Evolutionary conservation across 192 early-diverging fungal species (phyloP).

Genomic region (Phycomyces blakesleeanus): DNA sequence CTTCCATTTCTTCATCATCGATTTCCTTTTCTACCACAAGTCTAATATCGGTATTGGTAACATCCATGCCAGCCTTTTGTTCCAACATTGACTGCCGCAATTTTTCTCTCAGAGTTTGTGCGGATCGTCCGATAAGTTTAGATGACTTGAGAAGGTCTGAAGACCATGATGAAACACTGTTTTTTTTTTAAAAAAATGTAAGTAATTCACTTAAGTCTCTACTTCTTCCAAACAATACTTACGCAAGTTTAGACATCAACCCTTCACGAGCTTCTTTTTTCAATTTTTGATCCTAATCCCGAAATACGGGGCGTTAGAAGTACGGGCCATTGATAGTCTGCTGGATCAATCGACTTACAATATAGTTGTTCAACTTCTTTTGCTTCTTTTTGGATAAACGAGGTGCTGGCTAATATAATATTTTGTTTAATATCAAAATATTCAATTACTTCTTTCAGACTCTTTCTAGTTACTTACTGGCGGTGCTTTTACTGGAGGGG

Average conservation of each 20-base stretch:
- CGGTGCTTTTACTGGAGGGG: too few species aligned
- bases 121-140: constrained; percentile 56
- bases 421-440: too few species aligned
- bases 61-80: constrained; percentile 57
- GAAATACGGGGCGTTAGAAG: too few species aligned
- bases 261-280: constrained; percentile 73
- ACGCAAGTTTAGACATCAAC: constrained; percentile 59
- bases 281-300: constrained; percentile 72
- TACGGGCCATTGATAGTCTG: too few species aligned
- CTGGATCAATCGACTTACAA: constrained; percentile 42
- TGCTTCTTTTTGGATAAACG: constrained; percentile 69
- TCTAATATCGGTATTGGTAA: constrained; percentile 54
- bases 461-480: too few species aligned
- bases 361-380: constrained; percentile 75
- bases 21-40: constrained; percentile 54
- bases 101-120: constrained; percentile 64
- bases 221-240: constrained; percentile 3
- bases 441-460: too few species aligned
- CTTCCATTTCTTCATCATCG: constrained; percentile 16
- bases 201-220: not conserved
- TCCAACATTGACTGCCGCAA: constrained; percentile 63
- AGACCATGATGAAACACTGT: constrained; percentile 59
- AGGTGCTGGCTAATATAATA: constrained; percentile 22
- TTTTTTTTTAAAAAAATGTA: not conserved
- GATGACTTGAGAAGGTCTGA: constrained; percentile 68